phyloP scores from a whole-genome alignment of 495 filamentous ascomycete genomes.

The Podospora didyma region DNA sequence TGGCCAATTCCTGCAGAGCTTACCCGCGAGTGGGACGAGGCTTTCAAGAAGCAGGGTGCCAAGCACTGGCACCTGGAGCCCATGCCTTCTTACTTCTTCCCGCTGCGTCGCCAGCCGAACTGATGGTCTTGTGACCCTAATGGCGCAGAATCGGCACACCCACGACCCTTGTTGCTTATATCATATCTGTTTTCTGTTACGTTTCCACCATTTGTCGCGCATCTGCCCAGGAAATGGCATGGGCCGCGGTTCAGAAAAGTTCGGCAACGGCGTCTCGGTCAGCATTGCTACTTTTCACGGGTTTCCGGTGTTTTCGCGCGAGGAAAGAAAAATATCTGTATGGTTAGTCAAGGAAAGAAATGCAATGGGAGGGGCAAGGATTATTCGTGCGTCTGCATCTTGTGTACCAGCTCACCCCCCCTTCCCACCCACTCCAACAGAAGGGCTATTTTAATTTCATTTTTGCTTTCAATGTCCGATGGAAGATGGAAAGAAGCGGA shows the following conservation, averaged over 20 bases:
- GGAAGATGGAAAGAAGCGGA: too few species aligned
- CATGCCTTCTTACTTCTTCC: constrained; percentile 47
- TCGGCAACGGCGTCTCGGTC: constrained; percentile 8
- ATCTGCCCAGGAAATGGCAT: not conserved
- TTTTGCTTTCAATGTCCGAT: too few species aligned
- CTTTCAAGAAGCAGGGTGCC: constrained; percentile 36
- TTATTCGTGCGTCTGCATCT: not conserved
- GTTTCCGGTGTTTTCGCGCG: not conserved
- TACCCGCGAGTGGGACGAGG: constrained; percentile 39
- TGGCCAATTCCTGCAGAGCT: constrained; percentile 45
- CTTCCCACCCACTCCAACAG: too few species aligned
- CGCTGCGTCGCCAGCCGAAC: constrained; percentile 46
- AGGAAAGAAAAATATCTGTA: not conserved
- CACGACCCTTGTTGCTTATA: not conserved
- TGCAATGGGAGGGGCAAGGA: not conserved
- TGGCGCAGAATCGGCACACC: not conserved
- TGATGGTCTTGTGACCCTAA: constrained; percentile 12
- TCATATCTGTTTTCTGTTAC: constrained; percentile 1
- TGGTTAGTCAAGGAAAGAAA: not conserved
- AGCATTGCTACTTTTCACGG: constrained; percentile 1
- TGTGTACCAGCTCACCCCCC: too few species aligned
- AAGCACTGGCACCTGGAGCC: constrained; percentile 49
- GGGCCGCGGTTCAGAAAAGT: not conserved
- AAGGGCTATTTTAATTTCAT: too few species aligned
- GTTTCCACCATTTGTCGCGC: not conserved